Conservation (phyloP, 139 green algal genomes). For the Tetraselmis chui region DNA sequence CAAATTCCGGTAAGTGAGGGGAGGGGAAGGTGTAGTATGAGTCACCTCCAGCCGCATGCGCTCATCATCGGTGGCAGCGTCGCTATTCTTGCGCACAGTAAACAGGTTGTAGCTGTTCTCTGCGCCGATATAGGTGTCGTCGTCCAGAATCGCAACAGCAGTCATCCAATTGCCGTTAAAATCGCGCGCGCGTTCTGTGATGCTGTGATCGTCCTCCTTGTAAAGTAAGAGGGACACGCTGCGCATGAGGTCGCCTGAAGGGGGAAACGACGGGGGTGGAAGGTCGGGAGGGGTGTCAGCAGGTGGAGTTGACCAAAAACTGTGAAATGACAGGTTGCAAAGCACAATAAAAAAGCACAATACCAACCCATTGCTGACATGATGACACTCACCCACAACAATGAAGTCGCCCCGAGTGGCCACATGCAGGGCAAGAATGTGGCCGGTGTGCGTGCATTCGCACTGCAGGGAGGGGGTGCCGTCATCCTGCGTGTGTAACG, state of each 20-base stretch:
- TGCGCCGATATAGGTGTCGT: slow-evolving; percentile 77
- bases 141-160: slow-evolving; percentile 75
- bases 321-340: too few species aligned
- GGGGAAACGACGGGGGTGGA: too few species aligned
- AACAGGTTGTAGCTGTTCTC: slow-evolving; percentile 88
- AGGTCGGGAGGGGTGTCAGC: background rate
- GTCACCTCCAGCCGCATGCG: slow-evolving; percentile 61
- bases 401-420: slow-evolving; percentile 76
- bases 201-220: slow-evolving; percentile 53
- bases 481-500: slow-evolving; percentile 21
- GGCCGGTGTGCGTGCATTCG: slow-evolving; percentile 66
- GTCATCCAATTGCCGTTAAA: slow-evolving; percentile 87
- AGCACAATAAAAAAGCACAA: too few species aligned
- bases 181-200: slow-evolving; percentile 55
- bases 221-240: slow-evolving; percentile 82
- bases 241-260: slow-evolving; percentile 90
- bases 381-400: slow-evolving; percentile 53
- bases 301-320: too few species aligned
- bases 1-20: too few species aligned
- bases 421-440: slow-evolving; percentile 81
- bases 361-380: too few species aligned
- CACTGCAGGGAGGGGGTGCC: slow-evolving; percentile 48
- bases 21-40: background rate
- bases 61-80: slow-evolving; percentile 82
- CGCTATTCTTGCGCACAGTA: slow-evolving; percentile 63